A percentile compares a stretch with the other conserved stretches of the same genome.
Conservation (phyloP, 192 early-diverging fungal genomes). For the Entomortierella chlamydospora region DNA sequence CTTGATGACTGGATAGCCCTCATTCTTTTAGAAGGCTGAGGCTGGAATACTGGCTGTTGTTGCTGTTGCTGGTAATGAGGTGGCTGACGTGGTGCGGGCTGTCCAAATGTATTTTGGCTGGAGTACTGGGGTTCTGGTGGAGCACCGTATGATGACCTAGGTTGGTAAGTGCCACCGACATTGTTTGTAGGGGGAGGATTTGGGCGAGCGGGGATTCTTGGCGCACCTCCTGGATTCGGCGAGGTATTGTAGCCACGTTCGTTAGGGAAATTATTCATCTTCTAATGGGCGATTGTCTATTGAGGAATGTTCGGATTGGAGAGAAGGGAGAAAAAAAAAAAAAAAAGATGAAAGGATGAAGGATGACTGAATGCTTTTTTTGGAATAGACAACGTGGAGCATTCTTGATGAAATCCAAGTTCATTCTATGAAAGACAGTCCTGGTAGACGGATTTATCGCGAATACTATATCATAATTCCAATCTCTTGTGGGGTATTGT, state of each 20-base stretch:
- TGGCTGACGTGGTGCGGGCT: slow-evolving; percentile 25
- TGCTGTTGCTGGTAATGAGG: slow-evolving; percentile 21
- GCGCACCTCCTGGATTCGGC: slow-evolving; percentile 13
- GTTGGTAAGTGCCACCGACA: slow-evolving; percentile 17
- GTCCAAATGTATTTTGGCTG: slow-evolving; percentile 25
- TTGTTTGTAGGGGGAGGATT: neutral
- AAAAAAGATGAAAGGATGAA: too few species aligned
- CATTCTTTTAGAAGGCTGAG: slow-evolving; percentile 46
- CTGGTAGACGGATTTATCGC: too few species aligned
- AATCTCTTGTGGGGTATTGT: too few species aligned
- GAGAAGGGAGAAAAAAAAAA: too few species aligned
- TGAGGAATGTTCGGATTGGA: too few species aligned
- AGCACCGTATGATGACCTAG: slow-evolving; percentile 11
- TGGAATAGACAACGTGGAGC: too few species aligned
- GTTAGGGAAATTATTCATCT: slow-evolving; percentile 47
- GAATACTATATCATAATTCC: too few species aligned
- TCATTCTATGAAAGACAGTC: too few species aligned
- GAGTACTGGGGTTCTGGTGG: slow-evolving; percentile 8
- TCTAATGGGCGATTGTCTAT: too few species aligned
- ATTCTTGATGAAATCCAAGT: too few species aligned
- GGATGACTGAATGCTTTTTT: too few species aligned
- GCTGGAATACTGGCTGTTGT: slow-evolving; percentile 37
- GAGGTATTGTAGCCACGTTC: slow-evolving; percentile 34
- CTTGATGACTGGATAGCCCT: slow-evolving; percentile 20
- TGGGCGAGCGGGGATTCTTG: slow-evolving; percentile 29